Conservation (phyloP, 2,329 filamentous ascomycete genomes). For the Sordariomycetes sp. region DNA sequence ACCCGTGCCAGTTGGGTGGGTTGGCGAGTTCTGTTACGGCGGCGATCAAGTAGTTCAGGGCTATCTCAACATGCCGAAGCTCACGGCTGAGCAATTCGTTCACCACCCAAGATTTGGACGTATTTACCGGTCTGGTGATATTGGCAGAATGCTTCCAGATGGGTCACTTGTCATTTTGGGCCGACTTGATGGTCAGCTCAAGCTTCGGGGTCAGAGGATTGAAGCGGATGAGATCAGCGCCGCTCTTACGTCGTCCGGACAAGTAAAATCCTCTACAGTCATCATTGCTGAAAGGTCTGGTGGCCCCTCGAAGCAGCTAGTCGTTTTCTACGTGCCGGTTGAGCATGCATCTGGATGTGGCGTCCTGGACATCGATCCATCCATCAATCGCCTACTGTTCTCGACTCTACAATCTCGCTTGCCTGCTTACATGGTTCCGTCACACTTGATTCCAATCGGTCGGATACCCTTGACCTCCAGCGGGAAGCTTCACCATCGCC, state of each 20-base stretch:
- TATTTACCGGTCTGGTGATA: conserved; percentile 75
- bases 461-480: conserved; percentile 62
- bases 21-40: conserved; percentile 81
- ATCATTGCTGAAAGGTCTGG: conserved; percentile 40
- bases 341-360: conserved; percentile 16
- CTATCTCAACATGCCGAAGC: conserved; percentile 57
- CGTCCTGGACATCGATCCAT: conserved; percentile 24
- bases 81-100: conserved; percentile 60
- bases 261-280: conserved; percentile 54
- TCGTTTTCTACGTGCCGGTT: conserved; percentile 58
- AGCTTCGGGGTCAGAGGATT: conserved; percentile 71
- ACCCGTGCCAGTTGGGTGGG: conserved; percentile 57
- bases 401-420: conserved; percentile 44
- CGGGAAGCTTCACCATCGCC: conserved; percentile 61
- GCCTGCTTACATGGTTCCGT: conserved; percentile 72
- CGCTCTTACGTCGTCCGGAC: conserved; percentile 39
- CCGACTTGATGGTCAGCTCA: conserved; percentile 70
- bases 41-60: conserved; percentile 72
- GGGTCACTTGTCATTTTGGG: conserved; percentile 66
- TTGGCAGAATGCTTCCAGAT: conserved; percentile 70
- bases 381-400: conserved; percentile 38
- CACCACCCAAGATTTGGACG: conserved; percentile 59
- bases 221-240: conserved; percentile 70
- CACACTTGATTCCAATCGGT: conserved; percentile 60
- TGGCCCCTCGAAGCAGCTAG: conserved; percentile 41